phyloP scores from a whole-genome alignment of 768 basidiomycete genomes.

The Russula lepida region DNA sequence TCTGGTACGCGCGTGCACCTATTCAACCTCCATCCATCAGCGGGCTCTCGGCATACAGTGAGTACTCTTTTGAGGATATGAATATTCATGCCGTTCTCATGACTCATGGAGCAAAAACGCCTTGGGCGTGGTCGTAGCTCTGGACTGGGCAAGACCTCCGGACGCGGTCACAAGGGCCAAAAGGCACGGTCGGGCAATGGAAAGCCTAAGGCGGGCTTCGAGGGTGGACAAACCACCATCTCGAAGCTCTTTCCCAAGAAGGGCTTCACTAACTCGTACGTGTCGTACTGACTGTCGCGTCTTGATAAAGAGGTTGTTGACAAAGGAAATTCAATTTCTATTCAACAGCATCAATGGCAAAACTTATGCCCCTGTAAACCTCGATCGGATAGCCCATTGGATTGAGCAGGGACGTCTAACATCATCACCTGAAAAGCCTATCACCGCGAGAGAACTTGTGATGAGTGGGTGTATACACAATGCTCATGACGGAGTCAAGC shows the following conservation, averaged over 20 bases:
- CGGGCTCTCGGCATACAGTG: conserved; percentile 61
- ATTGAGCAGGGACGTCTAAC: conserved; percentile 76
- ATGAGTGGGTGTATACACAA: conserved; percentile 83
- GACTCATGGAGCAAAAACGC: conserved; percentile 71
- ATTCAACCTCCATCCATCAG: conserved; percentile 66
- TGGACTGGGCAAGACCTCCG: conserved; percentile 85
- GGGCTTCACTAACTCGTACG: conserved; percentile 90
- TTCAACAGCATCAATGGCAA: conserved; percentile 50
- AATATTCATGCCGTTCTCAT: not conserved
- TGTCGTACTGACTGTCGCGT: conserved; percentile 15
- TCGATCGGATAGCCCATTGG: conserved; percentile 87
- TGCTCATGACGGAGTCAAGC: conserved; percentile 84
- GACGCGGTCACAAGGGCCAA: conserved; percentile 92
- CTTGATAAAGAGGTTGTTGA: not conserved
- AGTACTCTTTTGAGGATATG: conserved; percentile 20
- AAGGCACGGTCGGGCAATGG: conserved; percentile 87
- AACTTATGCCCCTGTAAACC: conserved; percentile 74
- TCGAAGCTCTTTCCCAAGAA: conserved; percentile 86
- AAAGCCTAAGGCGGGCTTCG: conserved; percentile 75
- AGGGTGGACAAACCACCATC: conserved; percentile 95
- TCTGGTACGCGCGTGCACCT: conserved; percentile 45
- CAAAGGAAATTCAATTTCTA: not conserved
- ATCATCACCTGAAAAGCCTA: conserved; percentile 71
- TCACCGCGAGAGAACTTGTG: conserved; percentile 81
- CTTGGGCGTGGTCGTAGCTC: conserved; percentile 91